Conservation (phyloP, 2,329 filamentous ascomycete species). For the Capronia epimyces region DNA sequence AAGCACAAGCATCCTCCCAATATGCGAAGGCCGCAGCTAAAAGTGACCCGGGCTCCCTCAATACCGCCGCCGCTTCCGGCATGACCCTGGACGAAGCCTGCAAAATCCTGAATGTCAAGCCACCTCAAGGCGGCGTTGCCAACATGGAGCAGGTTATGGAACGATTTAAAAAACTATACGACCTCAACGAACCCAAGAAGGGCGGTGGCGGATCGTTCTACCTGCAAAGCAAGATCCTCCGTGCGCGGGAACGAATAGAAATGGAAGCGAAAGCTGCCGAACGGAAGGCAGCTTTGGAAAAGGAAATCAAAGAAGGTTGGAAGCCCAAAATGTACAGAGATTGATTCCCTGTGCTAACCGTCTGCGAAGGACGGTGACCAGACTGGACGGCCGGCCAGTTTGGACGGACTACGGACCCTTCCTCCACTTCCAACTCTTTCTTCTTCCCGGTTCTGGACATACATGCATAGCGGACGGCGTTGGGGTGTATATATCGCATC, state of each 20-base stretch:
- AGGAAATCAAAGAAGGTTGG: constrained; percentile 78
- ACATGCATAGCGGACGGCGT: constrained; percentile 27
- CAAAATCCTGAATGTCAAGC: constrained; percentile 93
- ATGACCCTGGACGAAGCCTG: constrained; percentile 95
- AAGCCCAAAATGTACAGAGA: constrained; percentile 95
- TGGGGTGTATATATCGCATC: constrained; percentile 3
- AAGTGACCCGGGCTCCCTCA: constrained; percentile 41
- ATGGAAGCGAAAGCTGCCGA: constrained; percentile 69
- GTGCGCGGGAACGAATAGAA: constrained; percentile 88
- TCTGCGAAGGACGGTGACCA: constrained; percentile 27
- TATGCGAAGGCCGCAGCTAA: constrained; percentile 71
- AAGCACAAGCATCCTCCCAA: constrained; percentile 80
- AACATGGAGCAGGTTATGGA: constrained; percentile 75
- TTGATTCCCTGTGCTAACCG: constrained; percentile 44
- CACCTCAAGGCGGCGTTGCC: constrained; percentile 69
- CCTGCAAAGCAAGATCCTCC: constrained; percentile 90
- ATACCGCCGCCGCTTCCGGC: constrained; percentile 59
- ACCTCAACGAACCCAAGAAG: constrained; percentile 88
- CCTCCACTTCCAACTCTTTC: constrained; percentile 1
- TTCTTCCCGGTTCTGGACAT: constrained; percentile 6
- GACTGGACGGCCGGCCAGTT: constrained; percentile 3
- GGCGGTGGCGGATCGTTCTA: constrained; percentile 82
- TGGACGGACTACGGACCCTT: neutral
- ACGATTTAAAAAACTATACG: constrained; percentile 91
- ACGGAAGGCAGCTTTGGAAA: constrained; percentile 66